phyloP scores from a whole-genome alignment of 2,329 filamentous ascomycete species.

The Leptographium flavum region DNA sequence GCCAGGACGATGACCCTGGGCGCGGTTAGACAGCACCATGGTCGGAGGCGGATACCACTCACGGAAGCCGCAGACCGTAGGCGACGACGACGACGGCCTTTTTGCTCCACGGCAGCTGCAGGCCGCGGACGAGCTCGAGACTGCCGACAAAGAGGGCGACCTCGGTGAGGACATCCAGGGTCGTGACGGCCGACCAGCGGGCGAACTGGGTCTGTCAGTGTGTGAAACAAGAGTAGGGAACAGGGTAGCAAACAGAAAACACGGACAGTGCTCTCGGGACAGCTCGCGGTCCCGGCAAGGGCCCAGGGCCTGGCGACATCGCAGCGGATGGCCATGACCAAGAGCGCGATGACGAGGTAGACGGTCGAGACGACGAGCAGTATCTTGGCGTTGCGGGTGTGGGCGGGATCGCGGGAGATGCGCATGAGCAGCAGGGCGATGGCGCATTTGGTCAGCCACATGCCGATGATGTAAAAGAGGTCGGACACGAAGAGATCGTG shows the following conservation, averaged over 20 bases:
- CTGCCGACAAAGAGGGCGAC: constrained; percentile 21
- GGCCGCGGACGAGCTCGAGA: constrained; percentile 20
- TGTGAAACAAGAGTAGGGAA: too few relatives aligned
- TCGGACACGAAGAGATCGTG: constrained; percentile 22
- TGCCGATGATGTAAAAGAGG: constrained; percentile 24
- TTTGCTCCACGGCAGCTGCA: constrained; percentile 22
- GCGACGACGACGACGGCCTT: constrained; percentile 24
- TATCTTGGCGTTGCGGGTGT: constrained; percentile 20
- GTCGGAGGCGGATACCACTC: constrained; percentile 6
- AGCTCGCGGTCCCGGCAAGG: constrained; percentile 15
- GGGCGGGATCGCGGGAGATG: constrained; percentile 25
- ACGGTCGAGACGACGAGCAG: constrained; percentile 21
- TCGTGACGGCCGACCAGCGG: constrained; percentile 23
- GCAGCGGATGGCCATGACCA: constrained; percentile 26
- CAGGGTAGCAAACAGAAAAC: neutral
- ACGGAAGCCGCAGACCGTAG: constrained; percentile 22
- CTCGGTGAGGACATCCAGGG: constrained; percentile 26
- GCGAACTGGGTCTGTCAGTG: constrained; percentile 14
- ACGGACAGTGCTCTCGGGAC: constrained; percentile 18
- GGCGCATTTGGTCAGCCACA: constrained; percentile 28
- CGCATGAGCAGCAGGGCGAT: constrained; percentile 28
- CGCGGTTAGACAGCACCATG: neutral
- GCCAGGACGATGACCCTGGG: constrained; percentile 25
- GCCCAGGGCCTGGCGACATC: constrained; percentile 22
- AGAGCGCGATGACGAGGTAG: constrained; percentile 23